These are phyloP conservation scores for Aspergillus avenaceus DNA, from an alignment of 495 filamentous ascomycete genomes.

Conservation along the genomic window DNA sequence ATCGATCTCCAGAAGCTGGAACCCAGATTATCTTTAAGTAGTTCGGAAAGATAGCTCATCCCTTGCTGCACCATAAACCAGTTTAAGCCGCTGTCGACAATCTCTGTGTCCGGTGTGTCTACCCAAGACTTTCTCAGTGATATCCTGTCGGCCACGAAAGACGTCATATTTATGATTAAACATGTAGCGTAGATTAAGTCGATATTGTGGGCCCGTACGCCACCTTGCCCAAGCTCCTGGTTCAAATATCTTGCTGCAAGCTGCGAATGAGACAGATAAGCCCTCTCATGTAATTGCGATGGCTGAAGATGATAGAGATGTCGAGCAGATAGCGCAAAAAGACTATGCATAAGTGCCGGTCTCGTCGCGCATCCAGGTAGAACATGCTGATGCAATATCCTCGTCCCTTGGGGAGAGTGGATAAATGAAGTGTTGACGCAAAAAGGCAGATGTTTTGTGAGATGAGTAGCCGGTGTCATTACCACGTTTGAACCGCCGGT, in stretches of 20 bases:
- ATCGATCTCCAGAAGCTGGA: neutral
- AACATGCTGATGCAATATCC: neutral
- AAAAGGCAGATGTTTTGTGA: neutral
- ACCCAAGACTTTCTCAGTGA: neutral
- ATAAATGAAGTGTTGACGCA: neutral
- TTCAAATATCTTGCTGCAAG: neutral
- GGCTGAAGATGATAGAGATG: conserved; percentile 1
- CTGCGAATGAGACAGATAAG: neutral
- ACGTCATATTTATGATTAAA: conserved; percentile 1
- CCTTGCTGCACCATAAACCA: conserved; percentile 3
- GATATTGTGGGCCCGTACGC: neutral
- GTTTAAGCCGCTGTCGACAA: neutral
- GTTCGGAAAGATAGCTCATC: neutral
- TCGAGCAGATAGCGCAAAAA: conserved; percentile 5
- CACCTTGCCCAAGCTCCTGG: neutral
- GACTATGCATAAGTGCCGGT: conserved; percentile 1
- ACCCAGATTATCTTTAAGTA: neutral
- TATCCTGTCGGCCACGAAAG: neutral
- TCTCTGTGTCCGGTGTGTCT: neutral
- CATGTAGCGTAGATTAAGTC: neutral
- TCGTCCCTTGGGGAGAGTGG: neutral
- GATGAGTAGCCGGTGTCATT: neutral
- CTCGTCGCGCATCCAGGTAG: neutral
- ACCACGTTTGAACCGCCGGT: too few species aligned
- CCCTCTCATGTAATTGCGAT: neutral